Conservation (phyloP, 768 basidiomycete genomes). For the Asterophora parasitica region DNA sequence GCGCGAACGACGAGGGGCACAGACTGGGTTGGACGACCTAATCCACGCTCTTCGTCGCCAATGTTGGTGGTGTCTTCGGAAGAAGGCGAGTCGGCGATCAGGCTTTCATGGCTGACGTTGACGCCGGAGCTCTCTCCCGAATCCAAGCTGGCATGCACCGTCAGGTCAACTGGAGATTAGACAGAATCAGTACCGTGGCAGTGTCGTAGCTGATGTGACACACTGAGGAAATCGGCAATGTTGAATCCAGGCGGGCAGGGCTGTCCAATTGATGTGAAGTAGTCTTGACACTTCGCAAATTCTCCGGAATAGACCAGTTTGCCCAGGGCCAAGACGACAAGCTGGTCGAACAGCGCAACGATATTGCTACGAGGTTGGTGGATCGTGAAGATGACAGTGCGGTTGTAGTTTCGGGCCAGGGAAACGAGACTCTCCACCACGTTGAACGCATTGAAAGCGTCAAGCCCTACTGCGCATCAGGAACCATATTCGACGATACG, state of each 20-base stretch:
- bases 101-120: slow-evolving; percentile 23
- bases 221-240: slow-evolving; percentile 94
- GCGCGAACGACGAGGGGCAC: slow-evolving; percentile 37
- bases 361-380: slow-evolving; percentile 98
- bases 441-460: slow-evolving; percentile 93
- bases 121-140: slow-evolving; percentile 24
- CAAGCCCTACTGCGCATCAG: slow-evolving; percentile 55
- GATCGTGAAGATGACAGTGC: slow-evolving; percentile 96
- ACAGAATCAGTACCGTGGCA: background rate
- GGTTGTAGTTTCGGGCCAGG: slow-evolving; percentile 83
- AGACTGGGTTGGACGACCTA: slow-evolving; percentile 26
- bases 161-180: slow-evolving; percentile 56
- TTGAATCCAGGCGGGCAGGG: slow-evolving; percentile 94
- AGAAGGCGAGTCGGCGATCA: slow-evolving; percentile 10
- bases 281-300: slow-evolving; percentile 67
- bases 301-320: slow-evolving; percentile 84
- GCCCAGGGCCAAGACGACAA: slow-evolving; percentile 81
- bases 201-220: slow-evolving; percentile 24
- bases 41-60: slow-evolving; percentile 68
- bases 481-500: background rate
- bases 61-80: slow-evolving; percentile 39
- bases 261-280: slow-evolving; percentile 74
- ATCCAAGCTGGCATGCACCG: slow-evolving; percentile 51
- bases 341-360: slow-evolving; percentile 90
- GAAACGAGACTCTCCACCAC: slow-evolving; percentile 87